Conservation (phyloP, 116 monocot species). For the Zostera marina region DNA sequence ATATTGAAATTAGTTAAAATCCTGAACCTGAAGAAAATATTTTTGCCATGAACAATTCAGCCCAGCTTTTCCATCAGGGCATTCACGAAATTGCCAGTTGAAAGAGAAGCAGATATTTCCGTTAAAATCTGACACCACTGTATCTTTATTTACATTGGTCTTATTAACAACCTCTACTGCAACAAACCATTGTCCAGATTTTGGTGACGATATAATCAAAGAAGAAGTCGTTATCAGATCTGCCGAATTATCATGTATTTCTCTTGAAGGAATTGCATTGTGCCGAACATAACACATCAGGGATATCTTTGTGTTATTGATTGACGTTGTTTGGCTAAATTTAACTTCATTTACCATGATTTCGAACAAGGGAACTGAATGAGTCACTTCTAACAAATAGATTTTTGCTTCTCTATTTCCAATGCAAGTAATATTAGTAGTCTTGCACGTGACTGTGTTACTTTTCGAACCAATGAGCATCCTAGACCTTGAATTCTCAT, state of each 20-base stretch:
- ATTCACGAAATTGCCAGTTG: conserved; percentile 49
- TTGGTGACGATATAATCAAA: conserved; percentile 44
- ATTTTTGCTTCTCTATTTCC: conserved; percentile 35
- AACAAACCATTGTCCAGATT: conserved; percentile 70
- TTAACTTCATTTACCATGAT: conserved; percentile 26
- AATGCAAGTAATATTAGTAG: conserved; percentile 34
- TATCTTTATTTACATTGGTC: conserved; percentile 17
- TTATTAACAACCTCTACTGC: conserved; percentile 38
- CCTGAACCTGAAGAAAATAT: conserved; percentile 54
- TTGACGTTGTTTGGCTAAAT: conserved; percentile 14
- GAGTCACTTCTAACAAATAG: conserved; percentile 52
- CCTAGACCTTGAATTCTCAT: conserved; percentile 7
- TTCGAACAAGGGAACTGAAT: conserved; percentile 26
- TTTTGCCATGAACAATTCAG: conserved; percentile 54
- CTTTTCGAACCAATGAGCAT: conserved; percentile 9
- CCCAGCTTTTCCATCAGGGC: conserved; percentile 52
- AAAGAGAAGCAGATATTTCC: conserved; percentile 46
- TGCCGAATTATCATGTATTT: conserved; percentile 47
- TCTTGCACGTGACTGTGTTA: conserved; percentile 35
- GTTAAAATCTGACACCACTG: conserved; percentile 8
- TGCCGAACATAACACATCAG: conserved; percentile 67
- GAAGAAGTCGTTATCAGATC: conserved; percentile 38
- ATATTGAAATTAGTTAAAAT: background rate
- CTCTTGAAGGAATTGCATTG: conserved; percentile 45
- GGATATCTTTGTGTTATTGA: conserved; percentile 15